These are phyloP conservation scores for Daphne laureola DNA, from an alignment of 441 rosid species.

Conservation along the genomic window DNA sequence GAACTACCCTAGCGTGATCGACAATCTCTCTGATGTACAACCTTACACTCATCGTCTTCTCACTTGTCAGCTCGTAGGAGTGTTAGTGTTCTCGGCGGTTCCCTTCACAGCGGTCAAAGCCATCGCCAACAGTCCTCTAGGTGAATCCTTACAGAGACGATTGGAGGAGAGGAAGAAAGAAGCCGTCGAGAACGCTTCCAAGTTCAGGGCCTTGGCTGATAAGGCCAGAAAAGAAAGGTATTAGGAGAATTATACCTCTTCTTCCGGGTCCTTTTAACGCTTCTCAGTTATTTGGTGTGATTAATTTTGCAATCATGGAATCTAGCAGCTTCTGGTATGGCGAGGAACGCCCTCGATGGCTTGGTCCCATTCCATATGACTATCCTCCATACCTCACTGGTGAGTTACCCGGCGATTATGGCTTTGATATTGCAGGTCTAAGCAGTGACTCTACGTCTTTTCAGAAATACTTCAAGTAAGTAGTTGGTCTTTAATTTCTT, in stretches of 20 bases:
- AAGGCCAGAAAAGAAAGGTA: slow-evolving; percentile 77
- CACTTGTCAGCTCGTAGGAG: slow-evolving; percentile 61
- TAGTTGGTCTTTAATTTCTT: slow-evolving; percentile 33
- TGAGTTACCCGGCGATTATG: slow-evolving; percentile 86
- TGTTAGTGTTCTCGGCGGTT: slow-evolving; percentile 78
- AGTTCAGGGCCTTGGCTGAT: slow-evolving; percentile 51
- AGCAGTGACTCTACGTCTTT: slow-evolving; percentile 52
- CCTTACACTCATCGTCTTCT: neutral
- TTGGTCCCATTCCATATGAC: slow-evolving; percentile 76
- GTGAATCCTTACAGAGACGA: slow-evolving; percentile 58
- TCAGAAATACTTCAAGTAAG: slow-evolving; percentile 67
- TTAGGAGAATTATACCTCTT: too few species aligned
- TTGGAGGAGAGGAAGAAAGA: slow-evolving; percentile 62
- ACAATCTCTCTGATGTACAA: too few species aligned
- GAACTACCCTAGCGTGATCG: too few species aligned
- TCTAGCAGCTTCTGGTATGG: slow-evolving; percentile 78
- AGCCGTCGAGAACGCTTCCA: slow-evolving; percentile 45
- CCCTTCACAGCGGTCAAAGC: slow-evolving; percentile 90
- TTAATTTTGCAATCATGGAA: slow-evolving; percentile 4
- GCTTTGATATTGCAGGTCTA: slow-evolving; percentile 81
- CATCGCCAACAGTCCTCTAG: slow-evolving; percentile 76
- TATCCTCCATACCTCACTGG: slow-evolving; percentile 75
- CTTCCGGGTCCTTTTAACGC: neutral
- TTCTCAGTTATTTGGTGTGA: neutral
- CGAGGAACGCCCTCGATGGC: slow-evolving; percentile 84